Percentiles rank a stretch among this genome's conserved stretches.
These are phyloP conservation scores for Moricandia arvensis DNA, from an alignment of 345 rosid genomes.

Conservation along the genomic window DNA sequence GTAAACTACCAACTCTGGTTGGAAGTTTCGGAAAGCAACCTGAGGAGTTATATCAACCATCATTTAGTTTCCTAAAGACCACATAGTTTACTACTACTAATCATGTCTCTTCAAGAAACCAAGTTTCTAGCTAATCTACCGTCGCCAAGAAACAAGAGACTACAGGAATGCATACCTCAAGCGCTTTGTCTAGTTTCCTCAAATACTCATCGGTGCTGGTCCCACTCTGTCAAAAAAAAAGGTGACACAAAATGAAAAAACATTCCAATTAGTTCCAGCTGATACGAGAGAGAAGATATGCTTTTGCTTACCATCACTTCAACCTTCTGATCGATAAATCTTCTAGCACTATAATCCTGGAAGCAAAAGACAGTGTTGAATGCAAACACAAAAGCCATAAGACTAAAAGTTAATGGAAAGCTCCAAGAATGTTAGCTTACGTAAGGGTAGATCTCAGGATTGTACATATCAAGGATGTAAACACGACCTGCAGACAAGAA, in stretches of 20 bases:
- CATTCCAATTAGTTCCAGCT: background rate
- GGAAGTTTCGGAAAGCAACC: conserved; percentile 67
- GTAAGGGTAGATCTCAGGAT: conserved; percentile 80
- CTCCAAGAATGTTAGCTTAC: conserved; percentile 50
- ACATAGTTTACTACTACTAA: background rate
- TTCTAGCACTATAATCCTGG: conserved; percentile 77
- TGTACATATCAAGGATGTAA: conserved; percentile 84
- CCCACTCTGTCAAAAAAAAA: conserved; percentile 54
- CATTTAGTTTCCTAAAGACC: background rate
- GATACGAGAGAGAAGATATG: conserved; percentile 2
- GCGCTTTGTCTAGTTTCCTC: conserved; percentile 77
- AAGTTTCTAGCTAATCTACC: background rate
- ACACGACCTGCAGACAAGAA: conserved; percentile 60
- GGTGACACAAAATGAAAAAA: background rate
- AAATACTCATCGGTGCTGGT: conserved; percentile 72
- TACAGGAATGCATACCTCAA: conserved; percentile 54
- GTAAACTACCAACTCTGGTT: conserved; percentile 76
- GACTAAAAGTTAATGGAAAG: background rate
- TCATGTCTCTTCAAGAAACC: background rate
- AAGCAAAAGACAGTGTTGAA: background rate
- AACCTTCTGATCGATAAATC: conserved; percentile 72
- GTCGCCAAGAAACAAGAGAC: conserved; percentile 5
- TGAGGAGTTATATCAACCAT: conserved; percentile 34
- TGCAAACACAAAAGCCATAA: conserved; percentile 14
- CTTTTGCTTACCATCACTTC: conserved; percentile 65